Conservation (phyloP, 108 stramenopile species). For the Mayamaea pseudoterrestris region DNA sequence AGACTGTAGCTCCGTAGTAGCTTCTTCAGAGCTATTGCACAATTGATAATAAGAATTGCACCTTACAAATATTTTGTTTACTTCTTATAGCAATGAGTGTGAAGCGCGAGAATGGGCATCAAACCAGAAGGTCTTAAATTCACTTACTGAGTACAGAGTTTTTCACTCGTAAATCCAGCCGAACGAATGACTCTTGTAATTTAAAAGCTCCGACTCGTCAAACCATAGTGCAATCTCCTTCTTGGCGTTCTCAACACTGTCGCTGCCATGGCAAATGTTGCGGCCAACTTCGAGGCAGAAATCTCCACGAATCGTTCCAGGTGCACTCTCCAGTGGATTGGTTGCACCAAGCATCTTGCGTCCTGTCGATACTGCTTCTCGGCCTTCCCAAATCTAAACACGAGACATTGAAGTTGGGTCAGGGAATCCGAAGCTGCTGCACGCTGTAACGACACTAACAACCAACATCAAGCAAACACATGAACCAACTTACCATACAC, state of each 20-base stretch:
- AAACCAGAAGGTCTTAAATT: background rate
- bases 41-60: too few relatives aligned
- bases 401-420: too few relatives aligned
- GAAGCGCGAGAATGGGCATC: too few relatives aligned
- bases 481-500: too few relatives aligned
- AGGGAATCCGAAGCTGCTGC: too few relatives aligned
- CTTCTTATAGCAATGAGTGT: too few relatives aligned
- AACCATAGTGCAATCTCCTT: conserved; percentile 97
- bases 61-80: too few relatives aligned
- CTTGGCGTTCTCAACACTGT: conserved; percentile 90
- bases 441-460: too few relatives aligned
- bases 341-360: conserved; percentile 98
- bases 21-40: too few relatives aligned
- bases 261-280: conserved; percentile 82
- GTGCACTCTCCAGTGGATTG: conserved; percentile 88
- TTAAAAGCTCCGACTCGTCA: conserved; percentile 70
- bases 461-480: too few relatives aligned
- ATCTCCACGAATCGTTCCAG: conserved; percentile 98
- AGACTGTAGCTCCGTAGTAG: too few relatives aligned
- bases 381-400: conserved; percentile 89
- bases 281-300: conserved; percentile 91
- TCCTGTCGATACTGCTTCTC: conserved; percentile 59
- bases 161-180: conserved; percentile 83
- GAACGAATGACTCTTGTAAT: conserved; percentile 46
- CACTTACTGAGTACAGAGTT: background rate